Evolutionary conservation across 2,329 filamentous ascomycete genomes (phyloP), one percentile per base, ranked within the genome.

Genomic region (Colletotrichum costaricense): DNA sequence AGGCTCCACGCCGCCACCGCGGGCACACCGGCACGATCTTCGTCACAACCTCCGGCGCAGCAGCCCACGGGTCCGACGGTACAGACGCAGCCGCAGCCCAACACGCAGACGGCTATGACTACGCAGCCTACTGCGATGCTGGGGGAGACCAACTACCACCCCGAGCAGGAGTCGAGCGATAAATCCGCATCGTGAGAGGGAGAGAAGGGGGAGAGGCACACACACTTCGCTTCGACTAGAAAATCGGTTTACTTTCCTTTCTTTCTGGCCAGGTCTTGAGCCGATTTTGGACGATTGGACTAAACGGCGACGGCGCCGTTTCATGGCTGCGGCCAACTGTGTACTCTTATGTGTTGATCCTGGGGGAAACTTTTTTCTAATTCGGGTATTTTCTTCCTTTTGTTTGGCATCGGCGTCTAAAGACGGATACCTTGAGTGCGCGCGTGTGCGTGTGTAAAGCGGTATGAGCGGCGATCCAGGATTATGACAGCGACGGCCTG

Each of bases 1-100:
- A 89, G 97, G 76, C 86, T 99, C 65, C 94, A 97, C 82, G 93
- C 94, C n/a, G 95, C 95, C 4, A 93, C 93, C 19, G 87, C 87
- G 42, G 88, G 83, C 72, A 84, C 85, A 33, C 80, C 87, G 55
- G 22, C 66, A 14, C 82, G 83, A 72, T 76, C 81, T 70, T 77
- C 79, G 6, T 79, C 81, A 14, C 81, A 79, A 70, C 80, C 82
- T 57, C 87, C 87, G 4, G 81, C 84, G n/a, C 58, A 68, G 28
- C 82, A 83, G 26, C 74, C 73, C 2, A 86, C 84, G 2, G 89
- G 89, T 11, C 88, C 90, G 9, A 88, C 88, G 4, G 86, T 91
- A 28, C 87, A 90, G 75, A 87, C 84, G 55, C 91, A 89, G 81
- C 90, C 86, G 56, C 88, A 86, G 78, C 84, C 86, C 59, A 89